Evolutionary conservation across 257 asterid genomes (phyloP), one percentile per base, ranked within the genome.

Genomic region (Cordia subcordata): DNA sequence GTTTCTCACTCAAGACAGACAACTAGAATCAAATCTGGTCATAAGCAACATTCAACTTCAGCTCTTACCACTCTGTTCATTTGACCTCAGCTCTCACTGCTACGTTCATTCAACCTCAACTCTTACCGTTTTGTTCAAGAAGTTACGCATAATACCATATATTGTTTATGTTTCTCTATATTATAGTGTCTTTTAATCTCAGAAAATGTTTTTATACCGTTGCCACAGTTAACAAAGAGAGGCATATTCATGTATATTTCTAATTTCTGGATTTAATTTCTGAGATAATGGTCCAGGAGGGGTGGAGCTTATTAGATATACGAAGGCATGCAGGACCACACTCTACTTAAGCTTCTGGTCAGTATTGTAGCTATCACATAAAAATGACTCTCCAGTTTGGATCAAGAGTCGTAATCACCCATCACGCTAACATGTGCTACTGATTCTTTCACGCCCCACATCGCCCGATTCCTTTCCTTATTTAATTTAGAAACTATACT

Each of bases 291-390:
- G 40, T 53, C 67, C 72, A 68, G 73, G 45, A 68, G 73, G 45
- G 4, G 49, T 42, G 63, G 60, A 20, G 23, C 19, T n/a, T n/a
- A n/a, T n/a, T 47, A 45, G 51, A 37, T 20, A 17, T 19, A 8
- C 17, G 58, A 40, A 51, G 20, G 39, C 12, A n/a, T 10, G 58
- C 27, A 67, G 82, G 76, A 72, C 81, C 79, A 74, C 80, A 3
- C 8, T n/a, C n/a, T n/a, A n/a, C n/a, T 62, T 13, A 17, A 11
- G 45, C 11, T 19, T 47, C 47, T 27, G 35, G 22, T 13, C 49
- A 51, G 80, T 55, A 63, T 54, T 57, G 81, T 75, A 55, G 53
- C 79, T 62, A 71, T 80, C 86, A 63, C 64, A 19, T 66, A 78
- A 74, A 39, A 33, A 53, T 56, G 59, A 57, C 77, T 60, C 16